Base-by-base conservation (phyloP, 2,329 filamentous ascomycete genomes). In the Colletotrichum neosansevieriae region DNA sequence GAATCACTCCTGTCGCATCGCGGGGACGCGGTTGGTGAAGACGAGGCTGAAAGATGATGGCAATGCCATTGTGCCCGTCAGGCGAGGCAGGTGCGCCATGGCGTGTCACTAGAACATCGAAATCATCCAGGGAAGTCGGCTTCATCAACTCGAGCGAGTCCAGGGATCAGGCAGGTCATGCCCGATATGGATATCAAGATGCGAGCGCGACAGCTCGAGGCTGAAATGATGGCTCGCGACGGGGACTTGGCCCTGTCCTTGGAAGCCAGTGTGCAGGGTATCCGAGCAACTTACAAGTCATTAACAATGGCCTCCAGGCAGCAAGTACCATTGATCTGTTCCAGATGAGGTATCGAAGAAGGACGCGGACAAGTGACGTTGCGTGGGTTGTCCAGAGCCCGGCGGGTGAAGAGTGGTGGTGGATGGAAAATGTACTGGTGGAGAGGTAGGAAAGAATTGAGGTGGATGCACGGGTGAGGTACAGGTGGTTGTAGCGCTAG, bases 231-330 rank as follows among this genome's bases (percentile, higher is more conserved):
- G 78, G 75, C 76, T 73, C 75, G 74, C 75, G 77, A 76, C 75
- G 78, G 63, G 51, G 45, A 77, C 76, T 72, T 72, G 74, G 75
- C 74, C 58, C 75, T 73, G 75, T 77, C 75, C 73, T 75, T 74
- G 75, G 74, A 73, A 71, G 73, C 75, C 71, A 73, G 72, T 54
- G 58, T 67, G 70, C 66, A 69, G 66, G 73, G 71, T 73, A 73
- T 74, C 64, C 71, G 75, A 73, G 69, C 12, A 69, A 86, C 84
- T 83, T 80, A 86, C 84, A 81, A 83, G 79, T 83, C 82, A 85
- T 84, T 77, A 82, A 83, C 77, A 77, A 80, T 75, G 76, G 76
- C 76, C 74, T 73, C 75, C 77, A 80, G 77, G 77, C 77, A 79
- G 75, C 76, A 74, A 67, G 70, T 73, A 71, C 44, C 57, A 63